A percentile compares a stretch with the other conserved stretches of the same genome.
These are phyloP conservation scores for Dactylellina sp. DNA, from an alignment of 2,329 filamentous ascomycete species.

Conservation along the genomic window DNA sequence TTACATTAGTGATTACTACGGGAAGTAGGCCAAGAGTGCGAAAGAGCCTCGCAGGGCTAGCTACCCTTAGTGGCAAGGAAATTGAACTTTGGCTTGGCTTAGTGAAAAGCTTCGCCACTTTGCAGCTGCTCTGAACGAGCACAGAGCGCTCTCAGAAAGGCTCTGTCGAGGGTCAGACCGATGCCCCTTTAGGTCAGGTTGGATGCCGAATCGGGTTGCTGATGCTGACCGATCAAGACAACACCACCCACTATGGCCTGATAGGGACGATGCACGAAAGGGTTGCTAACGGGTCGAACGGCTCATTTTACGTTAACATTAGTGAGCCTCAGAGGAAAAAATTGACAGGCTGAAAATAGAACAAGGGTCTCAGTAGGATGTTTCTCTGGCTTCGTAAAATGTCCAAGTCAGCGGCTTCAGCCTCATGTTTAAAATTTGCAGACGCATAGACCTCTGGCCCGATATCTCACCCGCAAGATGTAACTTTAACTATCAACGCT, in stretches of 20 bases:
- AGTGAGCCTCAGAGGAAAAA: neutral
- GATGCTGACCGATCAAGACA: slow-evolving; percentile 36
- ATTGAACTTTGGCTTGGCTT: slow-evolving; percentile 8
- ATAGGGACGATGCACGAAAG: neutral
- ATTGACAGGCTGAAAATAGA: too few species aligned
- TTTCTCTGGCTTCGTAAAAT: too few species aligned
- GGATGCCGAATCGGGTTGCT: slow-evolving; percentile 25
- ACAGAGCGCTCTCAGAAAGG: too few species aligned
- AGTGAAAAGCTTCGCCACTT: slow-evolving; percentile 34
- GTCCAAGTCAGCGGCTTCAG: too few species aligned
- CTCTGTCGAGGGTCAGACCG: neutral
- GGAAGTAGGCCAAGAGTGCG: neutral
- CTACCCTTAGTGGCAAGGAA: neutral
- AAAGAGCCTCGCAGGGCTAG: slow-evolving; percentile 49
- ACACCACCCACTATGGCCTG: too few species aligned
- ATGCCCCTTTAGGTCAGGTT: slow-evolving; percentile 7
- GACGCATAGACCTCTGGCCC: neutral
- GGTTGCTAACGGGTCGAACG: neutral
- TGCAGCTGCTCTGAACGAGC: slow-evolving; percentile 18
- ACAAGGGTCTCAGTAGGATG: too few species aligned
- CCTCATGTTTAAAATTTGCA: neutral
- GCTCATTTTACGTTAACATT: neutral
- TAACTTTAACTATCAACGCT: too few species aligned
- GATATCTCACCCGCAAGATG: too few species aligned
- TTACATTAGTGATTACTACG: neutral